Evolutionary conservation across 192 early-diverging fungal genomes (phyloP).

Genomic region (Lunasporangiospora selenospora): DNA sequence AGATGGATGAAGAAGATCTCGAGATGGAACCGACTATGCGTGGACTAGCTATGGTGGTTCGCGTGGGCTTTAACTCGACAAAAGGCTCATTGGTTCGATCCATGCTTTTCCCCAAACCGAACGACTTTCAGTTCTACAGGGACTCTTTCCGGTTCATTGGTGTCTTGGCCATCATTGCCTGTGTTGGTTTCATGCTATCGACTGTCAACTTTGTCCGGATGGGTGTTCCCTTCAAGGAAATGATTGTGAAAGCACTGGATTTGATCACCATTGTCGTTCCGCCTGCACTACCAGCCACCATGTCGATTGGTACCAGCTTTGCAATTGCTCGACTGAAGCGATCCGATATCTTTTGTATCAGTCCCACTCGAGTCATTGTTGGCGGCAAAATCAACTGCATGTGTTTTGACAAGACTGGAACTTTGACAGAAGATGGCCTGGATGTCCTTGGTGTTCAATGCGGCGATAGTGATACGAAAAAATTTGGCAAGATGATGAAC

Average conservation of each 20-base stretch:
- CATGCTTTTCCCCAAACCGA: constrained; percentile 97
- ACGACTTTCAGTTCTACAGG: constrained; percentile 96
- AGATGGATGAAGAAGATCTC: constrained; percentile 23
- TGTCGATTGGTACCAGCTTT: constrained; percentile 98
- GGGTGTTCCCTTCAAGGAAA: constrained; percentile 69
- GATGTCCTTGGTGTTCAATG: constrained; percentile 92
- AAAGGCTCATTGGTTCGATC: constrained; percentile 95
- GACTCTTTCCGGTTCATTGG: constrained; percentile 98
- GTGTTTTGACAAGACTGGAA: constrained; percentile 99
- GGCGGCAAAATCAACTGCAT: constrained; percentile 96
- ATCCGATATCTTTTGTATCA: constrained; percentile 90
- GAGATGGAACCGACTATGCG: constrained; percentile 49
- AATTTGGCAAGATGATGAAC: constrained; percentile 55
- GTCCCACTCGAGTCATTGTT: constrained; percentile 92
- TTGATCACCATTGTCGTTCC: constrained; percentile 97
- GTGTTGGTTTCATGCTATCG: constrained; percentile 86
- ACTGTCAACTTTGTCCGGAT: constrained; percentile 89
- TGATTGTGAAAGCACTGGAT: constrained; percentile 93
- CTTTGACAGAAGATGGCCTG: constrained; percentile 94
- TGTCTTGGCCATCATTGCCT: constrained; percentile 84
- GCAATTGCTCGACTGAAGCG: constrained; percentile 86
- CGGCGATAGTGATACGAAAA: constrained; percentile 52
- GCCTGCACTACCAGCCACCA: constrained; percentile 95
- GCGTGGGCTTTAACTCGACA: constrained; percentile 90
- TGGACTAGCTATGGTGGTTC: constrained; percentile 82